phyloP scores from a whole-genome alignment of 2,329 filamentous ascomycete species.

The Verticillium alfalfae region DNA sequence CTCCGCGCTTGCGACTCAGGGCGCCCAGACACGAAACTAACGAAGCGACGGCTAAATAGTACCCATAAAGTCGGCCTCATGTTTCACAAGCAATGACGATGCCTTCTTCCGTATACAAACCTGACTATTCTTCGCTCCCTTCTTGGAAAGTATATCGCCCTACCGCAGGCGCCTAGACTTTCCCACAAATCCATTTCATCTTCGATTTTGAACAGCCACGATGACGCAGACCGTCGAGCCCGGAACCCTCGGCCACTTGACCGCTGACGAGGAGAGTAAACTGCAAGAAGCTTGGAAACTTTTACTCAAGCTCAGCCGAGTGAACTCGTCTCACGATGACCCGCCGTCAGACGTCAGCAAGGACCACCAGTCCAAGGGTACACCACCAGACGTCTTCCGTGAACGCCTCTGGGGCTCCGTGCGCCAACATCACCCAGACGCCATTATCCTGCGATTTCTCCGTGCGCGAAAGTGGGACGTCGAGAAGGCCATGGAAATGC shows the following conservation, averaged over 20 bases:
- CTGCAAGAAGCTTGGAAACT: slow-evolving; percentile 17
- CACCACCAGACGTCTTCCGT: slow-evolving; percentile 20
- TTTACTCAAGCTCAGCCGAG: slow-evolving; percentile 14
- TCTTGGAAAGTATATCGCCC: neutral
- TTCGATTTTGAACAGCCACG: slow-evolving; percentile 23
- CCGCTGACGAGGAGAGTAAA: slow-evolving; percentile 14
- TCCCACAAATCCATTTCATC: neutral
- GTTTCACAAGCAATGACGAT: neutral
- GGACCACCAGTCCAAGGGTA: neutral
- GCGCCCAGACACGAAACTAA: neutral
- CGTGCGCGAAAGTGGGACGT: slow-evolving; percentile 34
- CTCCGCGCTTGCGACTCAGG: neutral
- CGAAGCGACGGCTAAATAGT: neutral
- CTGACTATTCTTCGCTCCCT: neutral
- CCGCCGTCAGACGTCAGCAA: neutral
- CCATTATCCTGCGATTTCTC: slow-evolving; percentile 30
- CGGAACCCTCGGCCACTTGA: slow-evolving; percentile 16
- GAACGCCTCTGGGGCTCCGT: slow-evolving; percentile 18
- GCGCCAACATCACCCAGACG: slow-evolving; percentile 28
- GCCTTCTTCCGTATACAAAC: neutral
- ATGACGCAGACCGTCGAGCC: slow-evolving; percentile 34
- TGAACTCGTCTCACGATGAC: slow-evolving; percentile 1
- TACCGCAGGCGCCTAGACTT: neutral
- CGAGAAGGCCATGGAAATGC: slow-evolving; percentile 29
- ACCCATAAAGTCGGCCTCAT: neutral